Evolutionary conservation across 2,329 filamentous ascomycete species (phyloP), one percentile per base, ranked within the genome.

Genomic region (Aaosphaeria pasadenensis): DNA sequence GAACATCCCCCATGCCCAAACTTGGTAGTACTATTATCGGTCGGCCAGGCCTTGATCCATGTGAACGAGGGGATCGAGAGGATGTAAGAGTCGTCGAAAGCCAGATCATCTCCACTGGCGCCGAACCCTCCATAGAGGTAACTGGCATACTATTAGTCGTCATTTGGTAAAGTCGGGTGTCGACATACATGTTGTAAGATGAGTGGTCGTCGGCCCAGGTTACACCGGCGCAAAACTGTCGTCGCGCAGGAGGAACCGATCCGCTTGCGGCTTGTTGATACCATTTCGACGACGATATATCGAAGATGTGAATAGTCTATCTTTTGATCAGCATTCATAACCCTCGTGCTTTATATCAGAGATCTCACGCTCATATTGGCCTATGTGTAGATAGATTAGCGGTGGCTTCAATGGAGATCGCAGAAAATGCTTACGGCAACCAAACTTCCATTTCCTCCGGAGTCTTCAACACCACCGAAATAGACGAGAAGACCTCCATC

Each of bases 41-140:
- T 66, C 9, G 76, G 77, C 47, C 75, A 80, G 55, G 77, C 73
- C 52, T 79, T 80, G 52, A 84, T 79, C 83, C 83, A 87, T 4
- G 73, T 79, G 63, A 86, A 87, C 1, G 80, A 79, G 1, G 83
- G 84, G 11, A 87, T 71, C 6, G 78, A 77, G 17, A 86, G 72
- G 46, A 86, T 79, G 57, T 84, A 86, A 46, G 81, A 74, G 66
- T 86, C 83, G 57, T 85, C 80, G 57, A 75, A 85, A 11, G 74
- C 69, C 0, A 72, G 71, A 35, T 77, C 67, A n/a, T 36, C 7
- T 11, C 7, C 24, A 1, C 73, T 70, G 45, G 81, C 74, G 6
- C 75, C 75, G 28, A 74, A 71, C 11, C 83, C 83, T 39, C 83
- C 83, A 57, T 85, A 85, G 3, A 85, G 59, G 54, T 86, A 85